Evolutionary conservation across 169 alveolate genomes (phyloP).

Genomic region (Cryptosporidium sp.): DNA sequence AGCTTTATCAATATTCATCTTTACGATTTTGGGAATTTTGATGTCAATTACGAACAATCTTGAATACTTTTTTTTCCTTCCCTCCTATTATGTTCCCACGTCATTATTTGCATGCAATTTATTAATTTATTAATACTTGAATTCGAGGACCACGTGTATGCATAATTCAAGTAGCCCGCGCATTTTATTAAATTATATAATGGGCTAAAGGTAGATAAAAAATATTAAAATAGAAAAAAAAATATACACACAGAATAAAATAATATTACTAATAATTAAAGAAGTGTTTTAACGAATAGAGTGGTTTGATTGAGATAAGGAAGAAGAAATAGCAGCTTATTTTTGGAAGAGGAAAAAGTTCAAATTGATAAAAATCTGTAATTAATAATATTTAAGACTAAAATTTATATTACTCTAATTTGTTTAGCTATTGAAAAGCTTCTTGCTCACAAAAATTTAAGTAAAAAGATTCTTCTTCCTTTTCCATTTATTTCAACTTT

Average conservation of each 20-base stretch:
- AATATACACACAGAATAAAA: background rate
- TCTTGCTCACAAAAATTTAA: no score
- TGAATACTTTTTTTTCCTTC: no score
- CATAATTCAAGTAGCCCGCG: constrained; percentile 1
- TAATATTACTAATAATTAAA: background rate
- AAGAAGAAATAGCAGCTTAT: background rate
- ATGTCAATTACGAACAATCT: no score
- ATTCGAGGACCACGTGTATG: constrained; percentile 15
- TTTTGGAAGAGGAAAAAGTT: background rate
- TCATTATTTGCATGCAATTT: background rate
- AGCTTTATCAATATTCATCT: no score
- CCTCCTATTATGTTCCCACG: background rate
- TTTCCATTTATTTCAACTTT: no score
- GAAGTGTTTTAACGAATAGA: no score
- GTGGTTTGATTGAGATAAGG: background rate
- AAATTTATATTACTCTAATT: no score
- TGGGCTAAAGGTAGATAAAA: background rate
- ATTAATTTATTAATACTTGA: background rate
- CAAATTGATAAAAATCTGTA: background rate
- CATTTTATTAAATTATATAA: background rate
- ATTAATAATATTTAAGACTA: no score
- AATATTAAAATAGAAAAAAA: background rate
- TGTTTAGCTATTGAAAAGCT: background rate
- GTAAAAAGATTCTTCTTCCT: background rate
- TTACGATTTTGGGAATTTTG: no score